These are phyloP conservation scores for Lanmaoa pseudosensibilis DNA, from an alignment of 768 basidiomycete genomes.

Conservation along the genomic window DNA sequence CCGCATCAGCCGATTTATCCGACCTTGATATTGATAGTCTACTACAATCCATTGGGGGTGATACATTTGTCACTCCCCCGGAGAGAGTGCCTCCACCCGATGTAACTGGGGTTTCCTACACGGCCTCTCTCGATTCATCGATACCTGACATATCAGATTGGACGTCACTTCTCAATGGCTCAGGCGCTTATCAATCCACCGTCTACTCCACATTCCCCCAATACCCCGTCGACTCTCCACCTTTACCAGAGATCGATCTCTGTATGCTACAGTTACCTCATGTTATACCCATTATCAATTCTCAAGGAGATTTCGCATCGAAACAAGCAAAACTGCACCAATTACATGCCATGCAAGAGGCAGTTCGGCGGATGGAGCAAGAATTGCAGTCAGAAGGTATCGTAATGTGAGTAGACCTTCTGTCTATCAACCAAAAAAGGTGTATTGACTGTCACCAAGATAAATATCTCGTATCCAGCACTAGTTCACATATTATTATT, in stretches of 20 bases:
- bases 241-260: slow-evolving; percentile 27
- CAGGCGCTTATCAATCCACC: neutral
- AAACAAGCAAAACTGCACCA: slow-evolving; percentile 21
- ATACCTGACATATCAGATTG: slow-evolving; percentile 15
- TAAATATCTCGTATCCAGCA: neutral
- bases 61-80: neutral
- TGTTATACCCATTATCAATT: neutral
- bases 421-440: no score
- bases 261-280: slow-evolving; percentile 26
- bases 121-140: neutral
- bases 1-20: neutral
- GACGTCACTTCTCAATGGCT: slow-evolving; percentile 11
- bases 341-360: slow-evolving; percentile 34
- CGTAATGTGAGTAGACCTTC: slow-evolving; percentile 2
- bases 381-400: slow-evolving; percentile 31
- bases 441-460: slow-evolving; percentile 3
- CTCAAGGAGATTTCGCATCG: neutral
- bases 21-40: slow-evolving; percentile 14
- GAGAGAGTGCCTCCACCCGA: neutral
- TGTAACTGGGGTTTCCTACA: neutral
- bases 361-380: slow-evolving; percentile 32
- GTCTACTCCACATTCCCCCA: slow-evolving; percentile 2
- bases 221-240: neutral
- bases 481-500: slow-evolving; percentile 20
- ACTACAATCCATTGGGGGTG: slow-evolving; percentile 1